A percentile compares a stretch with the other conserved stretches of the same genome.
Conservation (phyloP, 257 asterid genomes). For the Anisodus acutangulus region DNA sequence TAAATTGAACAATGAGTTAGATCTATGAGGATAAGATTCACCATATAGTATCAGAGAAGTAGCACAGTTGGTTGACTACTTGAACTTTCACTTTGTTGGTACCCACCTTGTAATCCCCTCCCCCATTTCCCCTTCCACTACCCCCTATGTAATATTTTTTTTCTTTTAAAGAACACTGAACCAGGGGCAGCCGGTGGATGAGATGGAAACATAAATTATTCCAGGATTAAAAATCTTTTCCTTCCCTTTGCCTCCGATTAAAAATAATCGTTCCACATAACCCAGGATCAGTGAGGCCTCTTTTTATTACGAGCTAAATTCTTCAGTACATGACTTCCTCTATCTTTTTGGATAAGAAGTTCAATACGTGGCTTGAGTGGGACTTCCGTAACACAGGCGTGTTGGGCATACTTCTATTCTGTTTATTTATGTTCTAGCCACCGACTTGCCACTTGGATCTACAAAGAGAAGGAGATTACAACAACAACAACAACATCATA, state of each 20-base stretch:
- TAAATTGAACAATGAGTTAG: conserved; percentile 5
- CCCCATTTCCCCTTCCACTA: too few relatives aligned
- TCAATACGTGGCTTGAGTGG: not conserved
- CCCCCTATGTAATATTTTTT: too few relatives aligned
- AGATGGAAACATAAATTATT: not conserved
- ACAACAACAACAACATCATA: too few relatives aligned
- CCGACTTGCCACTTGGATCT: not conserved
- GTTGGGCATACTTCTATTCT: conserved; percentile 2
- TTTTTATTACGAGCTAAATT: not conserved
- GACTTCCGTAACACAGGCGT: not conserved
- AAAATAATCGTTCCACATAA: not conserved
- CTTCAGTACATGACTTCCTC: not conserved
- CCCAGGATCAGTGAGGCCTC: not conserved
- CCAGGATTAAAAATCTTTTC: not conserved
- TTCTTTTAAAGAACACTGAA: not conserved
- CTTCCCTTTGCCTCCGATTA: not conserved
- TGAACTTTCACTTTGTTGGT: too few relatives aligned
- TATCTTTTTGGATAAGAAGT: not conserved
- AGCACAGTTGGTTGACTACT: too few relatives aligned
- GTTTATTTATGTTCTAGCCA: not conserved
- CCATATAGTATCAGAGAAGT: not conserved
- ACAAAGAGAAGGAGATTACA: too few relatives aligned
- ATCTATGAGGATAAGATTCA: not conserved
- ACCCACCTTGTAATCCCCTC: too few relatives aligned
- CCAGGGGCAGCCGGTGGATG: not conserved